Conservation (phyloP, 345 rosid genomes). For the Hevea brasiliensis region DNA sequence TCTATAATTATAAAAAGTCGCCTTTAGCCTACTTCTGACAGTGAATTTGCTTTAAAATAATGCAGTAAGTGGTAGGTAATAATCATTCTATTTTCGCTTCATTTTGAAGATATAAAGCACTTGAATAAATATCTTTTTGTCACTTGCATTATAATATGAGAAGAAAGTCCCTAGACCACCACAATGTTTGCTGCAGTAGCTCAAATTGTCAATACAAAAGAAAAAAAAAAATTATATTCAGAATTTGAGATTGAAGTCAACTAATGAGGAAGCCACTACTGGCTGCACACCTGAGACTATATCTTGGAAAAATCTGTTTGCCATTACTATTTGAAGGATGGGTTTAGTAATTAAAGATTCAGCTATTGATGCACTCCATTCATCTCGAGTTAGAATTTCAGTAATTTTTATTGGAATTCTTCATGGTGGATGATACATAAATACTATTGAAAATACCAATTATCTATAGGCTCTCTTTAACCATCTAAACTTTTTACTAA, state of each 20-base stretch:
- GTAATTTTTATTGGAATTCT: no score
- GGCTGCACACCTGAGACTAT: background rate
- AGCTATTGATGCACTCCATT: no score
- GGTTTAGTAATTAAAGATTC: no score
- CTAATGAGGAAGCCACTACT: background rate
- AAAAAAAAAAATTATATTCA: background rate
- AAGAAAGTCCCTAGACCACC: background rate
- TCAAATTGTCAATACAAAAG: background rate
- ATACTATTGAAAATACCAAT: no score
- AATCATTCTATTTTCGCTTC: background rate
- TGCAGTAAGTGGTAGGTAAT: conserved; percentile 11
- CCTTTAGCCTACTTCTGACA: conserved; percentile 21
- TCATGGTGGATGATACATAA: no score
- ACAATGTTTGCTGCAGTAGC: conserved; percentile 16
- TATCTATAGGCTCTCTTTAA: no score
- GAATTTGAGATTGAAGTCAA: conserved; percentile 1
- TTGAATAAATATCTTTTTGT: background rate
- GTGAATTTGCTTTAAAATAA: background rate
- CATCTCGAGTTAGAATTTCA: no score
- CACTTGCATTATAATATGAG: background rate
- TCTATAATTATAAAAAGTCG: background rate
- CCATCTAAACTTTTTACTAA: no score
- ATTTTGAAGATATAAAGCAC: conserved; percentile 1
- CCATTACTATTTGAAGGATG: no score
- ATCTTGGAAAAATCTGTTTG: background rate